Base-by-base conservation (phyloP, 192 early-diverging fungal species). In the Coemansia sp. region DNA sequence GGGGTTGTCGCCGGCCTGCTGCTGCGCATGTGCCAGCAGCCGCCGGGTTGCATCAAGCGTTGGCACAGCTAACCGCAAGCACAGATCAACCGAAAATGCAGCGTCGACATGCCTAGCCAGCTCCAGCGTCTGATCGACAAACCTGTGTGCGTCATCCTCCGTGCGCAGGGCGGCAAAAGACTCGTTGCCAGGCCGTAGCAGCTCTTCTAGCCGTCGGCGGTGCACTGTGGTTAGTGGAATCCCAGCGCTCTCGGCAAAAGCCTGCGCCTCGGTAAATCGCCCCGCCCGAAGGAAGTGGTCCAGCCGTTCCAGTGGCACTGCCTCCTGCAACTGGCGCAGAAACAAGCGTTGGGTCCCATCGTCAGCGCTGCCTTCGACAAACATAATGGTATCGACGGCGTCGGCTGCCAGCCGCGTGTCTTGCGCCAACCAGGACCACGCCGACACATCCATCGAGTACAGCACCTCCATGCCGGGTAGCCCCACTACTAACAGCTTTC, bases 271-370 rank as follows among this genome's bases (percentile, higher is more conserved):
- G 2, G 53, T 27, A 21, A 53, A 70, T 43, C 62, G 55, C 5
- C 49, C 53, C 2, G 39, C 39, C 5, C 54, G 62, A 11, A 79
- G 58, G 17, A 75, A 55, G 27, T 79, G 67, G 15, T 50, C 38
- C 31, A 76, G 44, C 21, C 74, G 67, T 10, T 76, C 67, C 41
- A 66, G 21, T 2, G 74, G 67, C 14, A 62, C 54, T 5, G 74
- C 58, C 15, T 65, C 62, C 14, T 34, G 34, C 6, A 76, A 53
- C 32, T 49, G 38, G 5, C 74, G 74, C 47, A 70, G n/a, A 44
- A 36, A 45, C 17, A 76, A 35, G 2, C 44, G 50, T 31, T 57
- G 69, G 10, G 23, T 23, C 15, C 47, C 56, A n/a, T 36, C 41
- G 8, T 29, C 38, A 14, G 22, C 23, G 11, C 43, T 39, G 19